Conservation (phyloP, 2,329 filamentous ascomycete genomes). For the Epichloe gansuensis region DNA sequence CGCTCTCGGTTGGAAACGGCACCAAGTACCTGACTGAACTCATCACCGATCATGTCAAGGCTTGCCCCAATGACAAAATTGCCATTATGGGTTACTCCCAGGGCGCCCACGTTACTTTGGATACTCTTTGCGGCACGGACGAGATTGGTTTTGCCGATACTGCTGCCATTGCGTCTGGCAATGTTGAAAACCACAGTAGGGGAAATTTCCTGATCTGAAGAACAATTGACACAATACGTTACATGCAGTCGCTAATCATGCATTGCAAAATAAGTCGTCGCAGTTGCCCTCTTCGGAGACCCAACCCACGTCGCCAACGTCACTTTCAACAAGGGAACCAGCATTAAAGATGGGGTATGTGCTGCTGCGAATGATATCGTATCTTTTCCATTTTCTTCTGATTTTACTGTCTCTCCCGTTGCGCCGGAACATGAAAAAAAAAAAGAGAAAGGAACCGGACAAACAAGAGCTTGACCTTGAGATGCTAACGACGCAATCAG, state of each 20-base stretch:
- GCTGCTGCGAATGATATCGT: neutral
- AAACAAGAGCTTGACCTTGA: neutral
- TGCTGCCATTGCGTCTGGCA: constrained; percentile 13
- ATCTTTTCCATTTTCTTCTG: neutral
- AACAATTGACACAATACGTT: too few species aligned
- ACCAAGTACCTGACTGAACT: constrained; percentile 17
- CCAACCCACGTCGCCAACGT: constrained; percentile 24
- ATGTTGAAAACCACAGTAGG: constrained; percentile 22
- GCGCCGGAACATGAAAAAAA: neutral
- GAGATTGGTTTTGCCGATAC: constrained; percentile 16
- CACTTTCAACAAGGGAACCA: constrained; percentile 25
- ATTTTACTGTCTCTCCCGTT: neutral
- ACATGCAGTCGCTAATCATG: neutral
- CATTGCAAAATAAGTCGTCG: constrained; percentile 20
- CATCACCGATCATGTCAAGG: constrained; percentile 19
- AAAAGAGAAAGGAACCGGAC: too few species aligned
- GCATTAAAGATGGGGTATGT: constrained; percentile 25
- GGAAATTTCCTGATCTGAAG: too few species aligned
- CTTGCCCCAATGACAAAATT: constrained; percentile 27
- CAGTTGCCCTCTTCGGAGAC: constrained; percentile 28
- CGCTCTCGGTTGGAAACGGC: constrained; percentile 22
- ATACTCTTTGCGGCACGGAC: constrained; percentile 25
- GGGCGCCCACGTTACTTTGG: constrained; percentile 26
- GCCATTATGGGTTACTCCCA: constrained; percentile 30
- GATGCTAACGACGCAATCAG: constrained; percentile 12